phyloP scores from a whole-genome alignment of 352 stramenopile species.

The Pythium pyrilobum region DNA sequence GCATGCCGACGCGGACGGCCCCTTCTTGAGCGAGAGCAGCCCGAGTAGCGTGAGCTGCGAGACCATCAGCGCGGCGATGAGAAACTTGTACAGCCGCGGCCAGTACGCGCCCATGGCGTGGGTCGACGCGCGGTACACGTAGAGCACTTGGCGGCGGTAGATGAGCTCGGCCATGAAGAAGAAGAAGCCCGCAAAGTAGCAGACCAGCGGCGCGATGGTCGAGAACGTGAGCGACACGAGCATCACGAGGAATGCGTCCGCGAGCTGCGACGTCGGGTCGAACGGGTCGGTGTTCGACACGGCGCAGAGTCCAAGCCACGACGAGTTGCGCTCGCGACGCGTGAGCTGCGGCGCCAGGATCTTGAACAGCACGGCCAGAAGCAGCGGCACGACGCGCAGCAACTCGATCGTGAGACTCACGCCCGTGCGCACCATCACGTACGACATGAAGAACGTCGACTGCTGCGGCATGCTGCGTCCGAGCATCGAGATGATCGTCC shows the following conservation, averaged over 20 bases:
- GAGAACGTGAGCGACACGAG: slow-evolving; percentile 76
- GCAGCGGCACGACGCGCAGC: slow-evolving; percentile 47
- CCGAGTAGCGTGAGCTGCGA: slow-evolving; percentile 73
- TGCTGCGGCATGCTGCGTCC: slow-evolving; percentile 71
- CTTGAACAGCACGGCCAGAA: slow-evolving; percentile 41
- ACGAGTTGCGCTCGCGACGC: slow-evolving; percentile 39
- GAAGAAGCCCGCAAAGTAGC: slow-evolving; percentile 70
- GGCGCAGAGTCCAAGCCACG: slow-evolving; percentile 50
- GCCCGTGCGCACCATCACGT: slow-evolving; percentile 66
- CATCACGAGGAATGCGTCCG: slow-evolving; percentile 62
- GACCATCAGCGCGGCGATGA: slow-evolving; percentile 67
- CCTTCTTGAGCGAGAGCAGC: slow-evolving; percentile 76
- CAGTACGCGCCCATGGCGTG: slow-evolving; percentile 67
- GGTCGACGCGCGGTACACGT: slow-evolving; percentile 53
- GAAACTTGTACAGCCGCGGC: slow-evolving; percentile 71
- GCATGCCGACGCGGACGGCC: slow-evolving; percentile 15
- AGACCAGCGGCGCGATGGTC: slow-evolving; percentile 69
- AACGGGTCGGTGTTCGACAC: slow-evolving; percentile 50
- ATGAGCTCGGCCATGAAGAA: slow-evolving; percentile 64
- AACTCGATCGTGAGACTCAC: slow-evolving; percentile 57
- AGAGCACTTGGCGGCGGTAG: slow-evolving; percentile 65
- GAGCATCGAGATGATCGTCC: slow-evolving; percentile 63
- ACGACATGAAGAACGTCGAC: slow-evolving; percentile 84
- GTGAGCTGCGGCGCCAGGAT: slow-evolving; percentile 62
- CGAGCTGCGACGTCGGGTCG: slow-evolving; percentile 49